phyloP scores from a whole-genome alignment of 2,329 filamentous ascomycete species.

The Aspergillus candidus region DNA sequence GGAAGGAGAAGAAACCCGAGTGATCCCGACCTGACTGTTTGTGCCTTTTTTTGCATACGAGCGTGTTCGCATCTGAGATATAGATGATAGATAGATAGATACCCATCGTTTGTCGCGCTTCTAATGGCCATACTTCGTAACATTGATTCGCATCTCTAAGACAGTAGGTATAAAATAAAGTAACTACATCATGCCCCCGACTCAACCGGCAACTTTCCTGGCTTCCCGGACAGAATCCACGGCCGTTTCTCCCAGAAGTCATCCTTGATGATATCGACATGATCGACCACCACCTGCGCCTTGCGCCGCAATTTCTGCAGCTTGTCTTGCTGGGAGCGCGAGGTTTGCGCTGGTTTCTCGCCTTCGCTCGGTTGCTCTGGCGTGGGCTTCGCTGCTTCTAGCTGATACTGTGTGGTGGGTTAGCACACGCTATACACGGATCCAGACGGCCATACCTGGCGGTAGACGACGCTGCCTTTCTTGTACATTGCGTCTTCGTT shows the following conservation, averaged over 20 bases:
- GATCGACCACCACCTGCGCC: slow-evolving; percentile 72
- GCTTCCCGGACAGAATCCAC: slow-evolving; percentile 73
- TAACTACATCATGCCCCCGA: neutral
- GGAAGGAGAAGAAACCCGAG: neutral
- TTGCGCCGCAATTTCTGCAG: slow-evolving; percentile 75
- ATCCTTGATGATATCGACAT: slow-evolving; percentile 91
- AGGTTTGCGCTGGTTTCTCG: slow-evolving; percentile 42
- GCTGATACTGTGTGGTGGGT: slow-evolving; percentile 53
- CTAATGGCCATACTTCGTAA: slow-evolving; percentile 7
- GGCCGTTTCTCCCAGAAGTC: slow-evolving; percentile 86
- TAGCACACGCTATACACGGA: neutral
- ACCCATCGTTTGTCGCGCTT: slow-evolving; percentile 24
- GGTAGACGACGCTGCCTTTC: slow-evolving; percentile 86
- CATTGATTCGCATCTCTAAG: slow-evolving; percentile 1
- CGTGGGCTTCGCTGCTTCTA: slow-evolving; percentile 53
- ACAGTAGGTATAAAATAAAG: neutral
- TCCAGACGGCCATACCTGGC: slow-evolving; percentile 52
- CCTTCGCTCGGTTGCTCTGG: slow-evolving; percentile 21
- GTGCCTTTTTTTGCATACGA: slow-evolving; percentile 36
- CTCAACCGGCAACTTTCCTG: slow-evolving; percentile 60
- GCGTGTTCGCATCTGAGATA: neutral
- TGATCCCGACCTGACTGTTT: slow-evolving; percentile 7
- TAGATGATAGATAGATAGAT: slow-evolving; percentile 16
- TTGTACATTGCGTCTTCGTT: slow-evolving; percentile 88
- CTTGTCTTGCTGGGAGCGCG: slow-evolving; percentile 76